Percentiles rank a stretch among this genome's conserved stretches.
phyloP scores from a whole-genome alignment of 108 stramenopile species.

The Nannochloropsis granulata region DNA sequence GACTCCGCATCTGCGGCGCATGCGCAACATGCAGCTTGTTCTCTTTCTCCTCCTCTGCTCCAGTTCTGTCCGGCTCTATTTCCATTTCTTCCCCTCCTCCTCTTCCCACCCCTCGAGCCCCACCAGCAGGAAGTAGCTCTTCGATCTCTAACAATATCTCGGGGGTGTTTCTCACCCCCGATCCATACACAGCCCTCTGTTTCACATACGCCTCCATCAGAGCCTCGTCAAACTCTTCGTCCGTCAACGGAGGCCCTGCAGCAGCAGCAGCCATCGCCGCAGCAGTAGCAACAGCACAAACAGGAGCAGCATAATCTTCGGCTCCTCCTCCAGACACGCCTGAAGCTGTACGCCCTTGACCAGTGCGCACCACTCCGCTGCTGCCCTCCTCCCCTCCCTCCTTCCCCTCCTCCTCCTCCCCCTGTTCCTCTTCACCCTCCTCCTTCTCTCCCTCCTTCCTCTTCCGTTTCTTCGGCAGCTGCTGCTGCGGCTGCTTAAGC shows the following conservation, averaged over 20 bases:
- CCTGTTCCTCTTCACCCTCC: background rate
- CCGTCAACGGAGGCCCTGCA: background rate
- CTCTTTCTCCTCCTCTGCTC: background rate
- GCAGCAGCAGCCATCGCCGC: background rate
- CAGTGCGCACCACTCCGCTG: background rate
- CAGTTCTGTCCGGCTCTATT: background rate
- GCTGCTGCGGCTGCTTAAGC: background rate
- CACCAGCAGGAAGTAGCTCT: background rate
- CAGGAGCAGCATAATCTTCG: too few relatives aligned
- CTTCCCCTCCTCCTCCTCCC: background rate
- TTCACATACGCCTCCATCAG: background rate
- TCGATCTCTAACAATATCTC: background rate
- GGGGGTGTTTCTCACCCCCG: background rate
- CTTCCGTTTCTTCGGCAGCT: background rate
- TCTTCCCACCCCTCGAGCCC: background rate
- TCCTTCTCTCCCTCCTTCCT: background rate
- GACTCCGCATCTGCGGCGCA: background rate
- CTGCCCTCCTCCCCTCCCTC: background rate
- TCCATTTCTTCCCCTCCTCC: background rate
- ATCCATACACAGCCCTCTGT: background rate
- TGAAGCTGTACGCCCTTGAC: background rate
- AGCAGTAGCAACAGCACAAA: too few relatives aligned
- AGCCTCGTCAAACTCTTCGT: background rate
- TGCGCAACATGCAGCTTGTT: background rate
- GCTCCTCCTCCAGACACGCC: background rate